phyloP scores from a whole-genome alignment of 2,329 filamentous ascomycete genomes.

The Domatiomyces catenatus region DNA sequence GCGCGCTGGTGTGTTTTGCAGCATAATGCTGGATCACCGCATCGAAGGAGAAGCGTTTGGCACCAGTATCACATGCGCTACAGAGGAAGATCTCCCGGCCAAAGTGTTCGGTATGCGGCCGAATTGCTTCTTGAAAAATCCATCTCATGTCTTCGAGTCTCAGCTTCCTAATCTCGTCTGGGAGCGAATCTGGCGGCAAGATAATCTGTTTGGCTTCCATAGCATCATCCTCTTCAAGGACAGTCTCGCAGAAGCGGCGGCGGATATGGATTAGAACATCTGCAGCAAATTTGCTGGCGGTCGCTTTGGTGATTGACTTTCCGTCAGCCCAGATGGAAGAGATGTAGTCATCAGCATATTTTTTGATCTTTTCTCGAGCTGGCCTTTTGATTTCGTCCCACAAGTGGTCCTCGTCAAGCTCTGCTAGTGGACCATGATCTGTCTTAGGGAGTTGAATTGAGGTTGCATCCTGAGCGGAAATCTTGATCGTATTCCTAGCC shows the following conservation, averaged over 20 bases:
- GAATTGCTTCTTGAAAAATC: conserved; percentile 65
- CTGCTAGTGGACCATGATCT: conserved; percentile 33
- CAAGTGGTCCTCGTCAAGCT: conserved; percentile 47
- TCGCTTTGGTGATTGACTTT: conserved; percentile 47
- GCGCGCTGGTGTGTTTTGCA: conserved; percentile 58
- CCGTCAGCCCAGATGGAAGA: conserved; percentile 49
- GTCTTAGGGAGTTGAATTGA: conserved; percentile 26
- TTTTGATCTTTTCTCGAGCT: conserved; percentile 47
- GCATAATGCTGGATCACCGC: conserved; percentile 70
- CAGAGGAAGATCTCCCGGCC: conserved; percentile 64
- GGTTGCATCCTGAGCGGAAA: conserved; percentile 20
- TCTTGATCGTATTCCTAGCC: conserved; percentile 9
- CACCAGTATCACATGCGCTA: conserved; percentile 48
- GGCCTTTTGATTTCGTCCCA: conserved; percentile 59
- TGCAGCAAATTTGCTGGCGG: conserved; percentile 52
- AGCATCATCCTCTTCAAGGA: conserved; percentile 39
- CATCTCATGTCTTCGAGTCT: conserved; percentile 77
- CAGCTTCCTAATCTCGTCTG: conserved; percentile 36
- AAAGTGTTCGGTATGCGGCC: conserved; percentile 48
- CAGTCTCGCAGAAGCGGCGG: conserved; percentile 48
- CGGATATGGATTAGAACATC: conserved; percentile 55
- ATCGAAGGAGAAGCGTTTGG: conserved; percentile 60
- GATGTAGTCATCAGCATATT: conserved; percentile 57
- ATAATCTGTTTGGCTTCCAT: conserved; percentile 28
- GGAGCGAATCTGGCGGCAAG: conserved; percentile 36